phyloP scores from a whole-genome alignment of 108 stramenopile genomes.

The Asterionellopsis glacialis region DNA sequence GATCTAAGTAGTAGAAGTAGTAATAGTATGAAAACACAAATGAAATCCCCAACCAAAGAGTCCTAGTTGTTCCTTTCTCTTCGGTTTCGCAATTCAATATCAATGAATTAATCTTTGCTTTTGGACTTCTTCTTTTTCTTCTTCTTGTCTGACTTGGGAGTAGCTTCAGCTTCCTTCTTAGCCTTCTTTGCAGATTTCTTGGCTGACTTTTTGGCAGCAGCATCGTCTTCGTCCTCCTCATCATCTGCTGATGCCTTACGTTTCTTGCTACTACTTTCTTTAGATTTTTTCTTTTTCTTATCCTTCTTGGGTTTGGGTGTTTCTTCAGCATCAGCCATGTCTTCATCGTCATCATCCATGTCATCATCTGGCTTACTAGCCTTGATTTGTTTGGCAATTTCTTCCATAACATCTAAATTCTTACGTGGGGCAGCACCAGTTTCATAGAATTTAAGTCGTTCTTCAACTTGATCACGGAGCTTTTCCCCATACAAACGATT shows the following conservation, averaged over 20 bases:
- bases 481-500: slow-evolving; percentile 93
- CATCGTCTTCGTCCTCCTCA: slow-evolving; percentile 28
- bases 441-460: slow-evolving; percentile 98
- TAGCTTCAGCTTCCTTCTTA: slow-evolving; percentile 40
- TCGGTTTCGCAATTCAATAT: background rate
- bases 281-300: slow-evolving; percentile 8
- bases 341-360: slow-evolving; percentile 32
- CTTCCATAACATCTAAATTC: slow-evolving; percentile 98
- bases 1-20: too few relatives aligned
- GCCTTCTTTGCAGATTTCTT: slow-evolving; percentile 34
- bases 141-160: slow-evolving; percentile 23
- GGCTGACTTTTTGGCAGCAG: slow-evolving; percentile 1
- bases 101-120: background rate
- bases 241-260: slow-evolving; percentile 35
- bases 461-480: slow-evolving; percentile 98
- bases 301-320: slow-evolving; percentile 36
- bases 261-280: slow-evolving; percentile 14
- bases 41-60: too few relatives aligned
- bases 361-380: slow-evolving; percentile 28
- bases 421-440: slow-evolving; percentile 96
- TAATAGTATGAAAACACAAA: too few relatives aligned
- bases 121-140: slow-evolving; percentile 10
- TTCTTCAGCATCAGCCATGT: slow-evolving; percentile 10
- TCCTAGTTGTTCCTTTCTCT: background rate
- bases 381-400: slow-evolving; percentile 81